Evolutionary conservation across 2,329 filamentous ascomycete species (phyloP), one percentile per base, ranked within the genome.

Genomic region (Didymella sp.): DNA sequence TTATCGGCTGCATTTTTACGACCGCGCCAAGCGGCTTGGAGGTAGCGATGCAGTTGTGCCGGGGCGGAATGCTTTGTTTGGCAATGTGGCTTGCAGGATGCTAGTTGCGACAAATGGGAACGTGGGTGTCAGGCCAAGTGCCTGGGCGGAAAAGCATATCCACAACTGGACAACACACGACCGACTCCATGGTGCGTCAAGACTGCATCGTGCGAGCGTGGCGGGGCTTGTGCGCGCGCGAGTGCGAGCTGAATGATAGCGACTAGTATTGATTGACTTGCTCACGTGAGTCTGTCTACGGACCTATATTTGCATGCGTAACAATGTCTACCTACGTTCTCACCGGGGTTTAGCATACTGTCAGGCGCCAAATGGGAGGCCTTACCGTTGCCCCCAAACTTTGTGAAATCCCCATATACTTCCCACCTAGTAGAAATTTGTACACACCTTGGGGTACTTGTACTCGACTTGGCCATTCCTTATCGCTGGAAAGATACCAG

Each of bases 401-500:
- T 31, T 21, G 19, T 12, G 12, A n/a, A 40, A 31, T 17, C 21
- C 17, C 27, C 22, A 47, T 38, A 37, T 24, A 1, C 19, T 24
- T 15, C 48, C n/a, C 42, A 24, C 38, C 54, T 57, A 57, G 37
- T 31, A 52, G 31, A 51, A 48, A 25, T 58, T 43, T 52, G 67
- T 68, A 41, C 67, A 69, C 12, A 61, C 49, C 30, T 53, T 46
- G 28, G 51, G 64, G 19, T 62, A 69, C 46, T 67, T 63, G 52
- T 67, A 69, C 27, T 69, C 51, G 0, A 69, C 67, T 40, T 56
- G 35, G 1, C 65, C 67, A 19, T 65, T 54, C 3, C 22, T 51
- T 7, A 69, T 69, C 1, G 57, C 37, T 17, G 83, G 83, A 66
- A 85, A 85, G 11, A 85, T 60, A 0, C 82, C 82, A 25, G 76